Evolutionary conservation across 2,329 filamentous ascomycete species (phyloP), one percentile per base, ranked within the genome.

Genomic region (Tolypocladium cylindrosporum): DNA sequence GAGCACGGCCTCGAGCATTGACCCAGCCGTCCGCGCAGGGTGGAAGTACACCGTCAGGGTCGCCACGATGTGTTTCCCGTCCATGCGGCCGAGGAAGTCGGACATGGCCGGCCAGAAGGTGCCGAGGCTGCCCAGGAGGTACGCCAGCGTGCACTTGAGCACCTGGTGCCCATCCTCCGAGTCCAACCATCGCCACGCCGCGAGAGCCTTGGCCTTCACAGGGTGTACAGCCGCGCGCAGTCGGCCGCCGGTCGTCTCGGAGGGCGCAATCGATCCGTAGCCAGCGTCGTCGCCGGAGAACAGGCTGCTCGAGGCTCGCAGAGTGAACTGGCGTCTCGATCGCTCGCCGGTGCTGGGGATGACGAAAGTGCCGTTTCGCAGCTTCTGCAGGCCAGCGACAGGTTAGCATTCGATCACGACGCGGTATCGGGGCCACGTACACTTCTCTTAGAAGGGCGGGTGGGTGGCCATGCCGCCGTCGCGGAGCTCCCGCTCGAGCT

Each of bases 1-100:
- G 40, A 92, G 74, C 13, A 88, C 82, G 3, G 91, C 92, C 72
- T 96, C 90, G 59, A 90, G 82, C 91, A 97, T 96, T 63, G 89
- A 94, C 1, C 93, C 93, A 34, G 87, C 83, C 21, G 90, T 90
- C 59, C 93, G 81, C 7, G 91, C 90, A 5, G 93, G 91, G 70
- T 97, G 91, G 67, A 97, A 97, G 68, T 96, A 97, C 13, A 97
- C 92, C 0, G 91, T 95, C 59, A 97, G 85, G 2, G 93, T 97
- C 39, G 91, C 91, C 55, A 96, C 91, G 68, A 96, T 87, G 72
- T 97, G 93, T 69, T 97, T 97, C 55, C 91, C 91, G 73, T 96
- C 92, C 68, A 91, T 88, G 62, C 87, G 80, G 13, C 93, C 93
- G 19, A 97, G 77, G 58, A 91, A 83, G 9, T 79, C 75, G 19